These are phyloP conservation scores for Paramarasmius palmivorus DNA, from an alignment of 1,284 basidiomycete species.

Conservation along the genomic window DNA sequence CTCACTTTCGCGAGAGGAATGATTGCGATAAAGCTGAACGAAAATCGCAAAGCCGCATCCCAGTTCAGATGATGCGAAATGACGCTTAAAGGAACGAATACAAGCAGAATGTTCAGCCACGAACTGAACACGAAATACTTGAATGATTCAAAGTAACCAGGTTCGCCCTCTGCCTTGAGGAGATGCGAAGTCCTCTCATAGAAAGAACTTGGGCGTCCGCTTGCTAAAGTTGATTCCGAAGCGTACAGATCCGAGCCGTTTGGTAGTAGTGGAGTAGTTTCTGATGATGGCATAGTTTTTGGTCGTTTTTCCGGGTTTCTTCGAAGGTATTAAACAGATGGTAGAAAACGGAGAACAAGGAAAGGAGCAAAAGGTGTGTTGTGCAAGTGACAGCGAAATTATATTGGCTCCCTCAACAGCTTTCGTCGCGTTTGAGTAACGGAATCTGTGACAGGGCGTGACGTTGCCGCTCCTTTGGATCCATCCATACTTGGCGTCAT, in stretches of 20 bases:
- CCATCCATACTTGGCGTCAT: too few species aligned
- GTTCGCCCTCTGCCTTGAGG: conserved; percentile 60
- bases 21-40: conserved; percentile 84
- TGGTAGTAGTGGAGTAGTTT: conserved; percentile 45
- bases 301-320: neutral
- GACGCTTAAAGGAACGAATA: conserved; percentile 75
- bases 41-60: conserved; percentile 85
- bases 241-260: conserved; percentile 32
- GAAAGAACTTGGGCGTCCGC: conserved; percentile 26
- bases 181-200: conserved; percentile 39
- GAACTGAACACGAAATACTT: conserved; percentile 69
- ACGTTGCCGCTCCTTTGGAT: too few species aligned
- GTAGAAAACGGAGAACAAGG: conserved; percentile 17
- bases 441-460: too few species aligned
- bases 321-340: too few species aligned
- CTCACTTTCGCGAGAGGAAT: conserved; percentile 81
- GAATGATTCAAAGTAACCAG: conserved; percentile 61
- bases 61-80: conserved; percentile 64
- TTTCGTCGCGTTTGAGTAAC: too few species aligned
- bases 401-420: too few species aligned
- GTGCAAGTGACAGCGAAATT: neutral
- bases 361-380: conserved; percentile 9
- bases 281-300: conserved; percentile 26
- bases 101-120: conserved; percentile 77
- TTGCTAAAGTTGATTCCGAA: conserved; percentile 7